Conservation (phyloP, 139 green algal genomes). For the Micractinium conductrix region DNA sequence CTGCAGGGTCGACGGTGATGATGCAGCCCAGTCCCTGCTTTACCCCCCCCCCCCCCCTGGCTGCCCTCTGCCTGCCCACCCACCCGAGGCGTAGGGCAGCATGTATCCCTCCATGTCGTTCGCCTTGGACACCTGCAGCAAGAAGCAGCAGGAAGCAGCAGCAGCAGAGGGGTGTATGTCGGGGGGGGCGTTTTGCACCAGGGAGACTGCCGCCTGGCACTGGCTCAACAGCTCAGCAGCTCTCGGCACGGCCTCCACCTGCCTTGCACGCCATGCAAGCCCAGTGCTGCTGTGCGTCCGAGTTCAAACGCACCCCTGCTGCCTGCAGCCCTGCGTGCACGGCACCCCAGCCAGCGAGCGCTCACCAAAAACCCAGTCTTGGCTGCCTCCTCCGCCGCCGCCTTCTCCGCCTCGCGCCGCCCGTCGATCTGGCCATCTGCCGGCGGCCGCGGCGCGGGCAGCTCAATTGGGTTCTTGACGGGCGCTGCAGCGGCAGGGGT, state of each 20-base stretch:
- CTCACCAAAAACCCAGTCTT: not conserved
- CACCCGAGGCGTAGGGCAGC: slow-evolving; percentile 38
- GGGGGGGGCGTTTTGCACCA: too few relatives aligned
- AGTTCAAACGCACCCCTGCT: too few relatives aligned
- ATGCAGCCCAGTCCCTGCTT: too few relatives aligned
- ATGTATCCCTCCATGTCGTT: slow-evolving; percentile 41
- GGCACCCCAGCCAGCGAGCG: not conserved
- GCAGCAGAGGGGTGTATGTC: too few relatives aligned
- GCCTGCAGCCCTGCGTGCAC: too few relatives aligned
- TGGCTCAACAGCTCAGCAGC: too few relatives aligned
- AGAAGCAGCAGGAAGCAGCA: not conserved
- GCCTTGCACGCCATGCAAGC: too few relatives aligned
- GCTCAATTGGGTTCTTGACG: slow-evolving; percentile 10
- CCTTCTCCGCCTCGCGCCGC: not conserved
- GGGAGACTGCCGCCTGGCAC: too few relatives aligned
- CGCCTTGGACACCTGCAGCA: not conserved
- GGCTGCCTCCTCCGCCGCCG: not conserved
- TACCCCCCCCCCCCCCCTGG: not conserved
- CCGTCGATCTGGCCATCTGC: not conserved
- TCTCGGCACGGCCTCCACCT: too few relatives aligned
- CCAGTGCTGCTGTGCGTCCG: too few relatives aligned
- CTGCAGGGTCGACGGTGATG: too few relatives aligned
- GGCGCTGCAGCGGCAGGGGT: not conserved
- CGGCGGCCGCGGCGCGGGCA: not conserved
- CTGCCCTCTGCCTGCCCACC: not conserved